Evolutionary conservation across 192 early-diverging fungal species (phyloP).

Genomic region (Rhizoclosmatium sp.): DNA sequence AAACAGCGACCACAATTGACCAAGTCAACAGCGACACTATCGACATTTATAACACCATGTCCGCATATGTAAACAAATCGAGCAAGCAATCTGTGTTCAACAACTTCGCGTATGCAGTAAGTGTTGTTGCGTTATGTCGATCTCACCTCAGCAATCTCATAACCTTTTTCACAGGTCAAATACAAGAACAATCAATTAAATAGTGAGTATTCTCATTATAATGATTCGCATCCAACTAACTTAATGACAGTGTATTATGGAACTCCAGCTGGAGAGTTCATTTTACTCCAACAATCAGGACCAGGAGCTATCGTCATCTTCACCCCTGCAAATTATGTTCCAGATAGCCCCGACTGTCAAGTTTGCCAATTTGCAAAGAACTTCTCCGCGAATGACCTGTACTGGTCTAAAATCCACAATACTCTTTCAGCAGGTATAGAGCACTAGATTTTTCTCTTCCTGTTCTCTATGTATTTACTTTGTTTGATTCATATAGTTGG

Average conservation of each 20-base stretch:
- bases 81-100: neutral
- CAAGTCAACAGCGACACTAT: neutral
- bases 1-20: neutral
- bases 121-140: neutral
- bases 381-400: neutral
- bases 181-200: neutral
- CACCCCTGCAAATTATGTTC: neutral
- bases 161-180: neutral
- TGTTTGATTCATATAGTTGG: neutral
- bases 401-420: neutral
- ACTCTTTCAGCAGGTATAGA: neutral
- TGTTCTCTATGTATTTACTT: neutral
- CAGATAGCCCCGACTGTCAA: neutral
- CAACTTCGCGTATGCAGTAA: neutral
- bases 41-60: neutral
- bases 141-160: neutral
- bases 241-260: slow-evolving; percentile 1
- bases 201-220: neutral
- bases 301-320: neutral
- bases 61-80: neutral
- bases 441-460: neutral
- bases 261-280: neutral
- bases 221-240: too few species aligned
- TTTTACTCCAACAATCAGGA: neutral
- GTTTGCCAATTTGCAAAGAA: neutral